Evolutionary conservation across 208 protist genomes (phyloP).

Genomic region (Plasmodiophora brassicae): DNA sequence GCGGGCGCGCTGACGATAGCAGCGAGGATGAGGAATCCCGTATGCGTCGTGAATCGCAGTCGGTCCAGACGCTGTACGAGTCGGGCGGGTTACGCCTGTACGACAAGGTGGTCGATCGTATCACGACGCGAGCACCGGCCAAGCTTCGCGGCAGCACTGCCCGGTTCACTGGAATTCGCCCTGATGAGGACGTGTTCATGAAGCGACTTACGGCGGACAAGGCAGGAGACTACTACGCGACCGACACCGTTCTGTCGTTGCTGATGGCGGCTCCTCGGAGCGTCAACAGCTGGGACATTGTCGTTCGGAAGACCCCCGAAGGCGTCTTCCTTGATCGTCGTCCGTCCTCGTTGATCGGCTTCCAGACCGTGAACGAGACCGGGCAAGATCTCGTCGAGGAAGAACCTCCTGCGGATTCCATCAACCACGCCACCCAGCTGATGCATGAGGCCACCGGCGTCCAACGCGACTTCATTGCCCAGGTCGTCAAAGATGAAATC

Average conservation of each 20-base stretch:
- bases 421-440: constrained; percentile 11
- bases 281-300: neutral
- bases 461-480: neutral
- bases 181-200: neutral
- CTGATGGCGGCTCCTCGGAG: neutral
- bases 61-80: constrained; percentile 12
- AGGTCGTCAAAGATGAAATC: neutral
- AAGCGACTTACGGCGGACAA: neutral
- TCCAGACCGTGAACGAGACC: constrained; percentile 17
- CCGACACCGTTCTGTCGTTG: constrained; percentile 29
- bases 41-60: neutral
- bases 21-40: neutral
- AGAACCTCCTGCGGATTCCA: neutral
- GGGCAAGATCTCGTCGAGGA: neutral
- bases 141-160: neutral
- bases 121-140: neutral
- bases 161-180: neutral
- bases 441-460: constrained; percentile 16
- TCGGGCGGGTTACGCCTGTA: neutral
- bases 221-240: constrained; percentile 1
- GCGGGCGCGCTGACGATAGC: neutral
- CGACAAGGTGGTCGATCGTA: neutral
- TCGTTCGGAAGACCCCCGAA: neutral
- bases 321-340: constrained; percentile 4
- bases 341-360: neutral